phyloP scores from a whole-genome alignment of 2,329 filamentous ascomycete genomes.

The Pseudogymnoascus sp. region DNA sequence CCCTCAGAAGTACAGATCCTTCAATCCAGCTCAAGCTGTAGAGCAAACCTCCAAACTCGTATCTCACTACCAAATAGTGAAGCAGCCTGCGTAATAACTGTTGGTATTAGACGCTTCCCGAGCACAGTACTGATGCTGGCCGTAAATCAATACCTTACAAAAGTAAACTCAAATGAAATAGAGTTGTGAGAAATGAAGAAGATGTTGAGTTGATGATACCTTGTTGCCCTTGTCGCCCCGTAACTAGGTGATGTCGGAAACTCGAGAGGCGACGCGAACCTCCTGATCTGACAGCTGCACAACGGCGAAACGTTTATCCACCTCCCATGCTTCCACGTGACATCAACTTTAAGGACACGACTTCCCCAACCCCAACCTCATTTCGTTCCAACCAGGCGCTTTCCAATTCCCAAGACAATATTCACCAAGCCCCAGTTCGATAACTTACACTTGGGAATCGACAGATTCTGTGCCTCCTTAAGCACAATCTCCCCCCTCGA shows the following conservation, averaged over 20 bases:
- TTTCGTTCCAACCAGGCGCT: constrained; percentile 6
- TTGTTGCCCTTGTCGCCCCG: background rate
- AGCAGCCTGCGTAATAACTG: background rate
- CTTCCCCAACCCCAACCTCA: background rate
- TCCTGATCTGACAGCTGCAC: constrained; percentile 6
- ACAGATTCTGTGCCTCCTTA: background rate
- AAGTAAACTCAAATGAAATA: background rate
- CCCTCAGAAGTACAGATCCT: constrained; percentile 6
- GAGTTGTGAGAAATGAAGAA: background rate
- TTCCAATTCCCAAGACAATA: constrained; percentile 2
- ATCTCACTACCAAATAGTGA: background rate
- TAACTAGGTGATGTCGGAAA: background rate
- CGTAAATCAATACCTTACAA: background rate
- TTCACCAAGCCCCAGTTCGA: constrained; percentile 6
- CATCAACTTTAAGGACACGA: constrained; percentile 5
- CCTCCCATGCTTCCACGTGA: background rate
- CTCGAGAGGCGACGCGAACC: background rate
- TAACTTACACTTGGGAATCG: constrained; percentile 5
- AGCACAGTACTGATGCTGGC: background rate
- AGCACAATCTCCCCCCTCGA: constrained; percentile 1
- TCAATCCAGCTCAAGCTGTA: constrained; percentile 7
- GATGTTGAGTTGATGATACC: constrained; percentile 1
- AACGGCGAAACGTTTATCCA: background rate
- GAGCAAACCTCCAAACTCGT: background rate
- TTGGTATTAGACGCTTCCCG: background rate